Evolutionary conservation across 352 stramenopile genomes (phyloP).

Genomic region (Plasmopara halstedii): DNA sequence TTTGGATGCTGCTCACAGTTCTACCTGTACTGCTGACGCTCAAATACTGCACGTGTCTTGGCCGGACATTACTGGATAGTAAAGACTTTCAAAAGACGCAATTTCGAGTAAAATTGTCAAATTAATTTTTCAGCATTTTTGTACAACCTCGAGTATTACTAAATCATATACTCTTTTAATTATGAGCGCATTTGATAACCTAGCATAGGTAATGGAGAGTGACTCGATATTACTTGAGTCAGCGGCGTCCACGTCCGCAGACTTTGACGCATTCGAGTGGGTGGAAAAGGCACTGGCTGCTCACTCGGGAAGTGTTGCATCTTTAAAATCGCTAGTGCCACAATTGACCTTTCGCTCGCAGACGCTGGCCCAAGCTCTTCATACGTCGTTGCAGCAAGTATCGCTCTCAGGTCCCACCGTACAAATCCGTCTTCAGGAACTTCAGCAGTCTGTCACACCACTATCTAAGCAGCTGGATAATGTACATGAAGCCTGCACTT

Average conservation of each 20-base stretch:
- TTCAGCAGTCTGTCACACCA: slow-evolving; percentile 37
- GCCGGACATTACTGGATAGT: too few species aligned
- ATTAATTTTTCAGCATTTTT: too few species aligned
- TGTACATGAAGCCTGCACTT: slow-evolving; percentile 24
- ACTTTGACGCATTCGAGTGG: slow-evolving; percentile 68
- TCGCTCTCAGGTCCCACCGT: slow-evolving; percentile 36
- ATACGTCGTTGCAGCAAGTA: slow-evolving; percentile 55
- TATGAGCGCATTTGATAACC: too few species aligned
- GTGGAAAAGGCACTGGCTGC: slow-evolving; percentile 54
- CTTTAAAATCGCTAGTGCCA: slow-evolving; percentile 37
- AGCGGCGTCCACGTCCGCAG: slow-evolving; percentile 31
- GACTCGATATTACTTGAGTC: slow-evolving; percentile 32
- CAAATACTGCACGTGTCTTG: too few species aligned
- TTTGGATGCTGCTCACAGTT: too few species aligned
- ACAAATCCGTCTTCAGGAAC: slow-evolving; percentile 40
- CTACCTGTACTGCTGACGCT: too few species aligned
- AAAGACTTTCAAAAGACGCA: too few species aligned
- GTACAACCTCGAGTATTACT: too few species aligned
- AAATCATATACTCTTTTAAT: too few species aligned
- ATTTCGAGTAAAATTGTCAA: too few species aligned
- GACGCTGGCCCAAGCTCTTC: slow-evolving; percentile 44
- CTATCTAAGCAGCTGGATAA: slow-evolving; percentile 36
- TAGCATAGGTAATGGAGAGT: slow-evolving; percentile 10
- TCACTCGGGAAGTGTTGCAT: slow-evolving; percentile 14
- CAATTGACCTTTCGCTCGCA: slow-evolving; percentile 58